Evolutionary conservation across 73 alveolate species (phyloP).

Genomic region (Tetrahymena malaccensis): DNA sequence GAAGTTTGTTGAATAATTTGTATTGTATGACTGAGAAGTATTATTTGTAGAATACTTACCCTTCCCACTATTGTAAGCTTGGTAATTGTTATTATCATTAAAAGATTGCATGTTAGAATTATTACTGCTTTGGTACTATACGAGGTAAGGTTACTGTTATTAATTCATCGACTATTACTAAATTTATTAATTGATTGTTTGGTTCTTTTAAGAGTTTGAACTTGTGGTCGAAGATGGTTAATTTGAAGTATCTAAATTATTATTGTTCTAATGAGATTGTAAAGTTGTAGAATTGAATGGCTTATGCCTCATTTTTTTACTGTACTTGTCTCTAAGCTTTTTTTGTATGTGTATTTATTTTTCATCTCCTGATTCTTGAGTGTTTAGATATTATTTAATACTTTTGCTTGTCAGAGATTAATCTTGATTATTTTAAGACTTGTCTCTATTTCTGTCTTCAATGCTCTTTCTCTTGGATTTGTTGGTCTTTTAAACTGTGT

Average conservation of each 20-base stretch:
- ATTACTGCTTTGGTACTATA: neutral
- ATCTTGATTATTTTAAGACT: neutral
- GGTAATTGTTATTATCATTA: neutral
- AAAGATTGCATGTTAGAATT: neutral
- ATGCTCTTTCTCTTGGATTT: neutral
- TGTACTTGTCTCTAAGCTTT: neutral
- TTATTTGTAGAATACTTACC: neutral
- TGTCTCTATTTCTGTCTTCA: neutral
- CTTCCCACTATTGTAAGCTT: neutral
- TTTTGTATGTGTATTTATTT: neutral
- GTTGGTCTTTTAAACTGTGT: neutral
- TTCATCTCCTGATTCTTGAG: neutral
- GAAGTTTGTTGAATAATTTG: neutral
- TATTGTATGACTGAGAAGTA: neutral
- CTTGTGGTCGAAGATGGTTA: neutral
- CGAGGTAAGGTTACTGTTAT: neutral
- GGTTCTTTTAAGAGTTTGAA: neutral
- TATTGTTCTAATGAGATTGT: neutral
- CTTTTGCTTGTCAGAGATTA: neutral
- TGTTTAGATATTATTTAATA: neutral
- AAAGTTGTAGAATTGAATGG: neutral
- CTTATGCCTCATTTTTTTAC: neutral
- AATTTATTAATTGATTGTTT: neutral
- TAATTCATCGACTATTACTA: neutral
- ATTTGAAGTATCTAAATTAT: neutral